These are phyloP conservation scores for Ceratobasidium sp. DNA, from an alignment of 1,284 basidiomycete species.

Conservation along the genomic window DNA sequence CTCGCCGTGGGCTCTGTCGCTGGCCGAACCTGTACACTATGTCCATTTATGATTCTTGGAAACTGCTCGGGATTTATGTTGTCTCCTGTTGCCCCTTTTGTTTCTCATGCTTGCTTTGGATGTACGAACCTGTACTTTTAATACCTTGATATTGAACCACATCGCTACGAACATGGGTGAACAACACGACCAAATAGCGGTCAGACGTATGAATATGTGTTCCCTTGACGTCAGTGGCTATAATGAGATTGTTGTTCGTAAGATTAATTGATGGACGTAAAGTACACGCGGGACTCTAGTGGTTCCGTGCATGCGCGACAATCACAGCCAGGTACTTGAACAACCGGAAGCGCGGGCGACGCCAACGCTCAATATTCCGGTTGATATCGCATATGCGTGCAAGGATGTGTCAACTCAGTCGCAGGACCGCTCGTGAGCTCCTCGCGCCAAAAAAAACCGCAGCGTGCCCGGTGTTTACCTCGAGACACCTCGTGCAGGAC, in stretches of 20 bases:
- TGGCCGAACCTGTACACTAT: conserved; percentile 35
- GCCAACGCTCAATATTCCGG: not conserved
- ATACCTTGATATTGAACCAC: conserved; percentile 19
- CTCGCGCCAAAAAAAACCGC: not conserved
- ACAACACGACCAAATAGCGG: not conserved
- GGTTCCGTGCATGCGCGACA: not conserved
- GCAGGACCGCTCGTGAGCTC: not conserved
- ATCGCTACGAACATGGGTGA: not conserved
- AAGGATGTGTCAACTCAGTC: conserved; percentile 41
- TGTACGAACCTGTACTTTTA: conserved; percentile 38
- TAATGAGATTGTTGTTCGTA: not conserved
- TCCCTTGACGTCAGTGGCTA: conserved; percentile 7
- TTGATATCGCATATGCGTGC: not conserved
- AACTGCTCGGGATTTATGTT: conserved; percentile 17
- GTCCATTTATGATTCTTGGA: conserved; percentile 21
- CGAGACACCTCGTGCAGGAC: conserved; percentile 5
- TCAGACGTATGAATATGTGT: not conserved
- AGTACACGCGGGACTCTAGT: not conserved
- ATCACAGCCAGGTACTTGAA: too few species aligned
- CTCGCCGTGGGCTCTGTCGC: conserved; percentile 24
- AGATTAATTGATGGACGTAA: conserved; percentile 1
- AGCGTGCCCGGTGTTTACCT: not conserved
- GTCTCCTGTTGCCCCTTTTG: conserved; percentile 14
- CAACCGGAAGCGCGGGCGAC: too few species aligned
- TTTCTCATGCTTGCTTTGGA: conserved; percentile 18